phyloP scores from a whole-genome alignment of 164 flowering plant species.

The Paratinospora sagittata region DNA sequence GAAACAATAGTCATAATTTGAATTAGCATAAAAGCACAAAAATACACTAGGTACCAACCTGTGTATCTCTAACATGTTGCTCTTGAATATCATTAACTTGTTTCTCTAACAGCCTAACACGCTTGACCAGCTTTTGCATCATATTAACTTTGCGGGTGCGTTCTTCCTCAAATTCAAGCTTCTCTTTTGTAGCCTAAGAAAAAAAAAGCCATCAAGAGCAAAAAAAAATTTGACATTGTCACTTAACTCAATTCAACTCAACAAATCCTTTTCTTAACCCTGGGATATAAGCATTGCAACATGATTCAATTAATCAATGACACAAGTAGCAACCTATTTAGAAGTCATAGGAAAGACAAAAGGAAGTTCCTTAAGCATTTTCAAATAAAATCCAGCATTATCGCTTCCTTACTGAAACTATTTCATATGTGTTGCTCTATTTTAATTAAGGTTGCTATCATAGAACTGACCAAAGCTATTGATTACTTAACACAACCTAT shows the following conservation, averaged over 20 bases:
- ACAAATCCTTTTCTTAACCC: too few species aligned
- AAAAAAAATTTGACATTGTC: too few species aligned
- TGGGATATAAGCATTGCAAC: not conserved
- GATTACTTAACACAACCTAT: too few species aligned
- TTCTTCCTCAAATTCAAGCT: conserved; percentile 52
- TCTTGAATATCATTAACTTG: conserved; percentile 62
- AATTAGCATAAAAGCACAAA: not conserved
- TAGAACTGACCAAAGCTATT: not conserved
- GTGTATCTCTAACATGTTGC: conserved; percentile 56
- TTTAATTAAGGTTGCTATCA: not conserved
- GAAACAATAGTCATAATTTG: not conserved
- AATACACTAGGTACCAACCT: conserved; percentile 42
- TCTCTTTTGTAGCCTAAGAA: conserved; percentile 56
- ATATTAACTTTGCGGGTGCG: conserved; percentile 26
- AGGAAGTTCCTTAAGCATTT: not conserved
- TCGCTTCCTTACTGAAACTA: not conserved
- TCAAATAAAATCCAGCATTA: not conserved
- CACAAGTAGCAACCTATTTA: not conserved
- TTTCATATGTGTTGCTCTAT: not conserved
- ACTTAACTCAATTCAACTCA: too few species aligned
- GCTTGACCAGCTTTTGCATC: conserved; percentile 41
- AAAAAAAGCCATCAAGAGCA: not conserved
- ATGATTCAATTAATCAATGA: not conserved
- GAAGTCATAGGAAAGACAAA: not conserved
- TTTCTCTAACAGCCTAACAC: conserved; percentile 41